phyloP scores from a whole-genome alignment of 169 alveolate species.

The Plasmodium knowlesi region DNA sequence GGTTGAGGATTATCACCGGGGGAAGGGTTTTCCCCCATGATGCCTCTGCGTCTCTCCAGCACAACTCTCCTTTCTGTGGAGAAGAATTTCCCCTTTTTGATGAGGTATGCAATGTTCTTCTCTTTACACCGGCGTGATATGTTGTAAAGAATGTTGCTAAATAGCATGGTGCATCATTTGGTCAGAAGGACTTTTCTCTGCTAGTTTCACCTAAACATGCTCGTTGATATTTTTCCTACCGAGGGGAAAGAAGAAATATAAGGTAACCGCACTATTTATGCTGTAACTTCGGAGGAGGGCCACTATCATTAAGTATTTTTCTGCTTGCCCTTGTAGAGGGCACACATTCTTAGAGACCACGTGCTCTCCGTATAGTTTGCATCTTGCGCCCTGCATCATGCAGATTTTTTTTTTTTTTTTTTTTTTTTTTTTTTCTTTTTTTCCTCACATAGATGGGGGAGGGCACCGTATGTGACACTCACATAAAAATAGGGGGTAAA shows the following conservation, averaged over 20 bases:
- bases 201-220: neutral
- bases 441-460: neutral
- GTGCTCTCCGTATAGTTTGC: neutral
- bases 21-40: neutral
- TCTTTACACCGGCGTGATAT: conserved; percentile 28
- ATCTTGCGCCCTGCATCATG: neutral
- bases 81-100: conserved; percentile 5
- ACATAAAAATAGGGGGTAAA: neutral
- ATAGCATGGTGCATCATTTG: conserved; percentile 43
- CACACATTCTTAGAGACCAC: neutral
- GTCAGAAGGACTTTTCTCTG: neutral
- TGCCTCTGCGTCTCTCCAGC: neutral
- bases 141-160: conserved; percentile 4
- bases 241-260: neutral
- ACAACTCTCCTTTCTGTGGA: neutral
- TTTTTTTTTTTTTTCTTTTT: neutral
- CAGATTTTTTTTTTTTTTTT: conserved; percentile 17
- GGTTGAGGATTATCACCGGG: neutral
- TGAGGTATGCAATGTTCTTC: neutral
- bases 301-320: neutral
- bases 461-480: neutral
- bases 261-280: neutral
- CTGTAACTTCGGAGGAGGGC: neutral
- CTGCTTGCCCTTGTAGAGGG: neutral
- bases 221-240: neutral